Conservation (phyloP, 2,329 filamentous ascomycete species). For the Aphanoascus verrucosus region DNA sequence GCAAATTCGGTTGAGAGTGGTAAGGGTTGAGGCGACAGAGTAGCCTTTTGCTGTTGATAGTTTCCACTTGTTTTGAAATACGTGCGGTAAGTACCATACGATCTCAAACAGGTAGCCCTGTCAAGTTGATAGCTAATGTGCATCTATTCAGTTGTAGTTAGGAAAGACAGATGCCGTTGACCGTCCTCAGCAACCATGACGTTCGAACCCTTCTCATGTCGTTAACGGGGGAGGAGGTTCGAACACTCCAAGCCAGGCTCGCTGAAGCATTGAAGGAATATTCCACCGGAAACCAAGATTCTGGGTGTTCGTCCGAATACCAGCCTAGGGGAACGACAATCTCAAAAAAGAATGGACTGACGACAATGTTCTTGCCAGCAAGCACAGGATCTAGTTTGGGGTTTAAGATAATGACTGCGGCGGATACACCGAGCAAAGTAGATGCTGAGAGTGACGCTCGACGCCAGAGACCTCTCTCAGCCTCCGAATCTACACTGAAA, state of each 20-base stretch:
- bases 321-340: constrained; percentile 53
- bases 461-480: background rate
- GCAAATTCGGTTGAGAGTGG: no score
- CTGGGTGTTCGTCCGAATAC: constrained; percentile 48
- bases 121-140: no score
- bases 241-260: constrained; percentile 47
- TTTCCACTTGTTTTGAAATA: no score
- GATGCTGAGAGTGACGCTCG: background rate
- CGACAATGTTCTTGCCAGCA: constrained; percentile 58
- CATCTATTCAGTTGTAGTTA: background rate
- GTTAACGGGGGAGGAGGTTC: constrained; percentile 47
- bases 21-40: no score
- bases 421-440: constrained; percentile 16
- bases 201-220: constrained; percentile 47
- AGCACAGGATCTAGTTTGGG: constrained; percentile 50
- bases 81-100: no score
- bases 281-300: constrained; percentile 50
- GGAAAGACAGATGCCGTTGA: constrained; percentile 46
- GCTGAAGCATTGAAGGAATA: constrained; percentile 54
- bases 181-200: constrained; percentile 47
- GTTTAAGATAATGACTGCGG: constrained; percentile 54
- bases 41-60: no score
- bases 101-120: no score
- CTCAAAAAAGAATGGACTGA: constrained; percentile 50
- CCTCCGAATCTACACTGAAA: background rate